Conservation (phyloP, 768 basidiomycete genomes). For the Mycena epipterygia region DNA sequence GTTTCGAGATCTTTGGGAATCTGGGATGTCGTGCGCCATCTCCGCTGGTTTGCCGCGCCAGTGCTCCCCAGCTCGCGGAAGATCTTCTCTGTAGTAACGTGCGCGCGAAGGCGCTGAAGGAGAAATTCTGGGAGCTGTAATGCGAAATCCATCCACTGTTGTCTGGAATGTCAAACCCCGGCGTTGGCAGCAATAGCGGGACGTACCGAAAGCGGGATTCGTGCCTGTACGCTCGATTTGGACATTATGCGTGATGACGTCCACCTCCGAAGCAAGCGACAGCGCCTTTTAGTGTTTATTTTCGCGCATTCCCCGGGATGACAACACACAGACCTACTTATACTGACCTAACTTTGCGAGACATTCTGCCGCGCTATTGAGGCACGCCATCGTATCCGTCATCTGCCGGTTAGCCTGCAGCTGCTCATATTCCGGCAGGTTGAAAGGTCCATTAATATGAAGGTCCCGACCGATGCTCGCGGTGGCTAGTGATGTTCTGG, state of each 20-base stretch:
- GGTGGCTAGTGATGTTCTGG: too few relatives aligned
- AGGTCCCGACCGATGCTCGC: slow-evolving; percentile 9
- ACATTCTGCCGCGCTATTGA: slow-evolving; percentile 19
- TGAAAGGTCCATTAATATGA: not conserved
- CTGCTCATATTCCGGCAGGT: not conserved
- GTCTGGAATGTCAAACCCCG: not conserved
- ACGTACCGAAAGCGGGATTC: slow-evolving; percentile 29
- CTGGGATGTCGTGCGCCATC: slow-evolving; percentile 35
- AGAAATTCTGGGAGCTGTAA: slow-evolving; percentile 26
- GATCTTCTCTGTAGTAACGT: slow-evolving; percentile 38
- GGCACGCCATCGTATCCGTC: slow-evolving; percentile 10
- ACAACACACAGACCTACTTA: not conserved
- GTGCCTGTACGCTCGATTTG: slow-evolving; percentile 29
- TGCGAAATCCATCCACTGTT: slow-evolving; percentile 20
- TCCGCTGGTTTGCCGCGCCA: slow-evolving; percentile 45
- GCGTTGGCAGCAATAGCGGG: not conserved
- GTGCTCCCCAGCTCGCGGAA: slow-evolving; percentile 52
- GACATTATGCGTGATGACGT: slow-evolving; percentile 41
- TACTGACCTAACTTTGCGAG: not conserved
- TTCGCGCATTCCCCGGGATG: accelerated
- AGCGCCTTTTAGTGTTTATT: too few relatives aligned
- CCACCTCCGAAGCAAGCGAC: slow-evolving; percentile 45
- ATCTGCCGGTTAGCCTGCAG: not conserved
- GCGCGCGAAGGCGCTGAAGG: slow-evolving; percentile 42
- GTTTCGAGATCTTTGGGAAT: slow-evolving; percentile 33